A percentile compares a stretch with the other conserved stretches of the same genome.
Evolutionary conservation across 169 alveolate genomes (phyloP).

Genomic region (Plasmodium ovale): DNA sequence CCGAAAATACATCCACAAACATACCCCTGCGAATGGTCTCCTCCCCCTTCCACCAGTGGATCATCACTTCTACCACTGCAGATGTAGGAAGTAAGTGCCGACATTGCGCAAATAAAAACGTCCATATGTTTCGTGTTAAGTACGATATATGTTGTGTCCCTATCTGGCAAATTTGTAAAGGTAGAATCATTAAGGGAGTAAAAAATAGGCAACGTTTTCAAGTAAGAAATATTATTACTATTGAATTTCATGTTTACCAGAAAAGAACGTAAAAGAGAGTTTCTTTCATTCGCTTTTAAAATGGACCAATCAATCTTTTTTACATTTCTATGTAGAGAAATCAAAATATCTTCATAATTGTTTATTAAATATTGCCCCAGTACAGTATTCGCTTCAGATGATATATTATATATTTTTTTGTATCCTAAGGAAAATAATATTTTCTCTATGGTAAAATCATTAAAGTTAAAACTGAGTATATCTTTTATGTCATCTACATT

Average conservation of each 20-base stretch:
- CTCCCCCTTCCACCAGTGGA: too few species aligned
- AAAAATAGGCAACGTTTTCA: conserved; percentile 59
- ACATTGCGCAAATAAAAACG: conserved; percentile 9
- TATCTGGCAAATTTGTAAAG: conserved; percentile 20
- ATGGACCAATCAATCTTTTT: conserved; percentile 16
- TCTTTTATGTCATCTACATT: conserved; percentile 38
- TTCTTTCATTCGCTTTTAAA: conserved; percentile 12
- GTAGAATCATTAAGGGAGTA: conserved; percentile 29
- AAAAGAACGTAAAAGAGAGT: conserved; percentile 15
- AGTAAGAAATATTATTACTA: conserved; percentile 55
- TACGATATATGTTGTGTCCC: conserved; percentile 23
- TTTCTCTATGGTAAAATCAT: conserved; percentile 25
- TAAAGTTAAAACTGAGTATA: conserved; percentile 21
- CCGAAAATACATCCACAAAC: too few species aligned
- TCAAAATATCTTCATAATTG: conserved; percentile 41
- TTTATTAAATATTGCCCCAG: conserved; percentile 39
- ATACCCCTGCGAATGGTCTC: neutral
- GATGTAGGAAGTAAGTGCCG: neutral
- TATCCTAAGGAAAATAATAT: conserved; percentile 45
- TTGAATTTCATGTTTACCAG: conserved; percentile 40
- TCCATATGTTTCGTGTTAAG: conserved; percentile 27
- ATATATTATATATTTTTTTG: conserved; percentile 35
- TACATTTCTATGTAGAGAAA: conserved; percentile 46
- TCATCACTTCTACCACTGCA: neutral
- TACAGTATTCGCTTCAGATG: conserved; percentile 1